phyloP scores from a whole-genome alignment of 352 stramenopile species.

The Phytophthora capsici region DNA sequence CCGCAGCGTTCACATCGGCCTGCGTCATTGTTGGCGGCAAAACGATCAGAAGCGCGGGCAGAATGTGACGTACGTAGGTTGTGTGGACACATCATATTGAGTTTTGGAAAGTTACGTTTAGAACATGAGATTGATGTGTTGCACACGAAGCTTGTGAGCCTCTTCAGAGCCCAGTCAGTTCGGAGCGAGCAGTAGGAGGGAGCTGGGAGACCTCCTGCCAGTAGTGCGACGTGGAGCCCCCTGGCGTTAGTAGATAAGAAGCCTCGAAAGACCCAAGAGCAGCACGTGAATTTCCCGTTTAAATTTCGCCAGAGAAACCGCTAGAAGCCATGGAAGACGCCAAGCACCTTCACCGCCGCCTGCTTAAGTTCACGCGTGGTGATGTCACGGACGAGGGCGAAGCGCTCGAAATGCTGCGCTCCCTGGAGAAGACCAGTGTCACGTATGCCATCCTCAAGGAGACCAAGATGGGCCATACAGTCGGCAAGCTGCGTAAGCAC shows the following conservation, averaged over 20 bases:
- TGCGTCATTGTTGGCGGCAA: constrained; percentile 22
- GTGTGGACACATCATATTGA: background rate
- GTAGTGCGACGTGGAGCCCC: constrained; percentile 26
- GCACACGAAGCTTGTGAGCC: constrained; percentile 9
- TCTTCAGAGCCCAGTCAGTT: constrained; percentile 29
- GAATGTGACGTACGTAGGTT: background rate
- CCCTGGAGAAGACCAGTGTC: constrained; percentile 60
- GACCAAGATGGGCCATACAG: constrained; percentile 84
- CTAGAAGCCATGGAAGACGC: constrained; percentile 67
- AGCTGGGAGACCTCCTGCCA: constrained; percentile 1
- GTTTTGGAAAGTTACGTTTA: background rate
- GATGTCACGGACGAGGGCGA: constrained; percentile 64
- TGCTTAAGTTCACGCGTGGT: constrained; percentile 77
- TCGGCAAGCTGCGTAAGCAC: constrained; percentile 91
- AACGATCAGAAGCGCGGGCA: constrained; percentile 9
- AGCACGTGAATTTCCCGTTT: constrained; percentile 1
- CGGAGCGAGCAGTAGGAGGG: constrained; percentile 2
- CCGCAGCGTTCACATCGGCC: constrained; percentile 1
- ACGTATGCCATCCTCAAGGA: constrained; percentile 83
- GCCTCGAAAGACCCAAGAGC: constrained; percentile 12
- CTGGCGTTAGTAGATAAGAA: constrained; percentile 29
- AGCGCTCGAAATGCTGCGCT: constrained; percentile 67
- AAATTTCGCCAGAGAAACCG: constrained; percentile 1
- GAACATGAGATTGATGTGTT: constrained; percentile 7
- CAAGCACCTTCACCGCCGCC: constrained; percentile 67